Base-by-base conservation (phyloP, 176 grass and related monocot genomes). In the Phoenix dactylifera region DNA sequence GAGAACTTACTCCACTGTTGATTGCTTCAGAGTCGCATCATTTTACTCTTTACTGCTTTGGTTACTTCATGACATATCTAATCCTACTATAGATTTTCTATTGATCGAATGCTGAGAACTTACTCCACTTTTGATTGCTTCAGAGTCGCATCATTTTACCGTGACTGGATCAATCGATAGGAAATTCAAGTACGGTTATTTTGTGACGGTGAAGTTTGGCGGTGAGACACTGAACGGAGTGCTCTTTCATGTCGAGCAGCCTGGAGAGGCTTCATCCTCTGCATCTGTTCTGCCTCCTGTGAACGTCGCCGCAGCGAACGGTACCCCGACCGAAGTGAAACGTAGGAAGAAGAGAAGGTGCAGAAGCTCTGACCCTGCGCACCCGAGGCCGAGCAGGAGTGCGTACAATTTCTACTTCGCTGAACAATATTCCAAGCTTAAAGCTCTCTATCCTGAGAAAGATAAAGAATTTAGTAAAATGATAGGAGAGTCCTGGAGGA, bases 371-470 rank as follows among this genome's bases (percentile, higher is more conserved):
- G 83, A 86, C 64, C 83, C 73, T 2, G 72, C 58, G 60, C 69
- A 55, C 16, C 83, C 83, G 28, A 81, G 77, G 50, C 77, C 77
- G 7, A 86, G 70, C 64, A 52, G 77, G 63, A 81, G 78, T 22
- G 82, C 66, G 16, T 85, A 85, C 66, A 80, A 85, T 60, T 85
- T 85, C 32, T 85, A 79, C 50, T 82, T 75, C 51, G 71, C 72
- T 18, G 82, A 85, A 60, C 67, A 50, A 17, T 77, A 86, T 70
- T 59, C 59, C 64, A 81, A 64, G 64, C 59, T 86, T 54, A 86
- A 39, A 63, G 49, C 62, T 52, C 66, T 58, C 26, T 74, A 73
- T 35, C 83, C 78, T 19, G 52, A 71, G 12, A 76, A 69, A 51
- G 83, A 76, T 60, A 76, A 66, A 65, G 82, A 85, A 60, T 85